A percentile compares a stretch with the other conserved stretches of the same genome.
These are phyloP conservation scores for Cercophora newfieldiana DNA, from an alignment of 495 filamentous ascomycete species.

Conservation along the genomic window DNA sequence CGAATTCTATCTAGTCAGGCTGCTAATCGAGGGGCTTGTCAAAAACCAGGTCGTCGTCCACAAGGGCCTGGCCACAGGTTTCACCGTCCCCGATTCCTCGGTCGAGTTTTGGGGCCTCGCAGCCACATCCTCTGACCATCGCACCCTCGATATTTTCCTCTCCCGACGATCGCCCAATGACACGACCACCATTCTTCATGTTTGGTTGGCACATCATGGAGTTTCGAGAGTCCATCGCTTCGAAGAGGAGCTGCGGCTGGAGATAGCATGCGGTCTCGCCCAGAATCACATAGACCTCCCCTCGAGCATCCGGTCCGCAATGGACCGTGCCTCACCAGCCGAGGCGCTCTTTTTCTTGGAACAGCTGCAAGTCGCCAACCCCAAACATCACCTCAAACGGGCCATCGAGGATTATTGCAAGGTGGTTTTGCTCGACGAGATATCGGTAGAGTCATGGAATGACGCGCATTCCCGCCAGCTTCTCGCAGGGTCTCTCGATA, in stretches of 20 bases:
- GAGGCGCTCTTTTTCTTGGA: constrained; percentile 26
- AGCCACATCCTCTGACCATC: neutral
- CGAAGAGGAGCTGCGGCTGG: constrained; percentile 29
- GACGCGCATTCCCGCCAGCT: constrained; percentile 21
- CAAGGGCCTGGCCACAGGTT: constrained; percentile 30
- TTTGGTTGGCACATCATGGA: constrained; percentile 31
- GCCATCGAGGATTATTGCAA: constrained; percentile 24
- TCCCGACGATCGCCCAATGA: constrained; percentile 28
- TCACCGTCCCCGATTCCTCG: constrained; percentile 26
- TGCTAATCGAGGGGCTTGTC: constrained; percentile 23
- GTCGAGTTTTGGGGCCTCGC: constrained; percentile 31
- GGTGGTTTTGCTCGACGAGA: constrained; percentile 18
- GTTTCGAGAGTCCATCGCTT: constrained; percentile 24
- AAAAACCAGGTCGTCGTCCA: constrained; percentile 20
- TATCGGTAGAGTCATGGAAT: constrained; percentile 20
- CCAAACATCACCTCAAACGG: constrained; percentile 19
- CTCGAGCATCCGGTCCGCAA: constrained; percentile 23
- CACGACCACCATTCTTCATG: constrained; percentile 25
- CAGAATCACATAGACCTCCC: neutral
- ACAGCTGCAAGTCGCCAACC: constrained; percentile 17
- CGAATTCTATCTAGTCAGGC: constrained; percentile 15
- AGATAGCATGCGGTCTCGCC: neutral
- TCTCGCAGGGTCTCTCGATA: constrained; percentile 17
- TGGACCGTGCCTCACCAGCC: constrained; percentile 22
- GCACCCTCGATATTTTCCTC: constrained; percentile 24